Percentiles rank a stretch among this genome's conserved stretches.
These are phyloP conservation scores for Tuber microsphaerosporum DNA, from an alignment of 495 filamentous ascomycete genomes.

Conservation along the genomic window DNA sequence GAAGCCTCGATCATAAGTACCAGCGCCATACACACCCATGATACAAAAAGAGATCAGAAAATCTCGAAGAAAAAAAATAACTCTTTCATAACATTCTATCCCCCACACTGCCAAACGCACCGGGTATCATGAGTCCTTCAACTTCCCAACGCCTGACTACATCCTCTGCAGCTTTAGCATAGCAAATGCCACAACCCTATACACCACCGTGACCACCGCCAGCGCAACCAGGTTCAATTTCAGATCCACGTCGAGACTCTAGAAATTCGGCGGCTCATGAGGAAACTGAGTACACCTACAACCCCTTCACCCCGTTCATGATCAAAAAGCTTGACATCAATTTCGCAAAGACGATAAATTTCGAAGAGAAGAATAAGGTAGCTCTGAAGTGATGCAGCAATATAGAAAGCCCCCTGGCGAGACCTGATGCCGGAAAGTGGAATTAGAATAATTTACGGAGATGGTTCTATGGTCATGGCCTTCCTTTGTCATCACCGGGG, in stretches of 20 bases:
- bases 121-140: conserved; percentile 4
- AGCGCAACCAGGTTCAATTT: conserved; percentile 55
- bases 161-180: conserved; percentile 49
- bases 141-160: conserved; percentile 29
- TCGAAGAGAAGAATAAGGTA: conserved; percentile 69
- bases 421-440: conserved; percentile 60
- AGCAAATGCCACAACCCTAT: conserved; percentile 58
- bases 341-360: conserved; percentile 56
- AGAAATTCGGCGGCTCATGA: conserved; percentile 59
- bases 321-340: conserved; percentile 67
- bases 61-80: not conserved
- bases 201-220: conserved; percentile 54
- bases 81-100: not conserved
- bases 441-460: too few relatives aligned
- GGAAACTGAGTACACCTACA: conserved; percentile 58
- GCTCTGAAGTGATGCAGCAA: conserved; percentile 58
- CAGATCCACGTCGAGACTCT: conserved; percentile 53
- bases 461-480: too few relatives aligned
- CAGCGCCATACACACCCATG: not conserved
- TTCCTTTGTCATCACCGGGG: too few relatives aligned
- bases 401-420: conserved; percentile 62
- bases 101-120: not conserved
- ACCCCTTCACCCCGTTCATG: conserved; percentile 65
- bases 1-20: too few relatives aligned
- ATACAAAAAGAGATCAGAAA: not conserved